These are phyloP conservation scores for Thielaviopsis ethacetica DNA, from an alignment of 2,329 filamentous ascomycete genomes.

Conservation along the genomic window DNA sequence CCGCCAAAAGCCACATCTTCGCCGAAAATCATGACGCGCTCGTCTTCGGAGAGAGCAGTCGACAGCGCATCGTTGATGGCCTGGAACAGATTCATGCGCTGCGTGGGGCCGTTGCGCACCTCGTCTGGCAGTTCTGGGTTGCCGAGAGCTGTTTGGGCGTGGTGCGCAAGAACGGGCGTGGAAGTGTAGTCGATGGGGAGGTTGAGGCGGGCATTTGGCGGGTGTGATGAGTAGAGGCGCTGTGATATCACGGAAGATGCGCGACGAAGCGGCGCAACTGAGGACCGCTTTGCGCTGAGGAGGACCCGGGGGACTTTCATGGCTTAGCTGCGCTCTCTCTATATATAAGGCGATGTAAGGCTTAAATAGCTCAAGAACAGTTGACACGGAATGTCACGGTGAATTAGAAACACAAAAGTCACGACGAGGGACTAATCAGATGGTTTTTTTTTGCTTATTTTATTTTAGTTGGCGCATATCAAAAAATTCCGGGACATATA, in stretches of 20 bases:
- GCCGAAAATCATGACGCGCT: constrained; percentile 79
- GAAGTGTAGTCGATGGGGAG: constrained; percentile 73
- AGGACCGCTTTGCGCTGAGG: neutral
- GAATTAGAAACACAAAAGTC: neutral
- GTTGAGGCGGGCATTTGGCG: constrained; percentile 55
- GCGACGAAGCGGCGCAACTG: neutral
- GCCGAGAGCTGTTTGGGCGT: constrained; percentile 51
- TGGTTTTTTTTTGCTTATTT: too few species aligned
- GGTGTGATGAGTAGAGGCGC: constrained; percentile 35
- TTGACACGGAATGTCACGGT: neutral
- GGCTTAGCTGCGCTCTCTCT: too few species aligned
- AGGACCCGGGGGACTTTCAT: neutral
- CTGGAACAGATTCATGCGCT: constrained; percentile 85
- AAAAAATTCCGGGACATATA: neutral
- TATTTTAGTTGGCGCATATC: neutral
- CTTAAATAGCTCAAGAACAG: neutral
- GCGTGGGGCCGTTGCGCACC: constrained; percentile 52
- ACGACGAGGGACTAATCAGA: neutral
- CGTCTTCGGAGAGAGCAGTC: constrained; percentile 66
- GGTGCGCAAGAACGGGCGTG: constrained; percentile 68
- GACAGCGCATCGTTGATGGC: constrained; percentile 82
- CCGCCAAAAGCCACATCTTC: constrained; percentile 96
- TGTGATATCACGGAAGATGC: neutral
- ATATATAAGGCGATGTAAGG: neutral
- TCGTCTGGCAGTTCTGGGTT: constrained; percentile 55